These are phyloP conservation scores for Tylopilus vinaceipallidus DNA, from an alignment of 768 basidiomycete genomes.

Conservation along the genomic window DNA sequence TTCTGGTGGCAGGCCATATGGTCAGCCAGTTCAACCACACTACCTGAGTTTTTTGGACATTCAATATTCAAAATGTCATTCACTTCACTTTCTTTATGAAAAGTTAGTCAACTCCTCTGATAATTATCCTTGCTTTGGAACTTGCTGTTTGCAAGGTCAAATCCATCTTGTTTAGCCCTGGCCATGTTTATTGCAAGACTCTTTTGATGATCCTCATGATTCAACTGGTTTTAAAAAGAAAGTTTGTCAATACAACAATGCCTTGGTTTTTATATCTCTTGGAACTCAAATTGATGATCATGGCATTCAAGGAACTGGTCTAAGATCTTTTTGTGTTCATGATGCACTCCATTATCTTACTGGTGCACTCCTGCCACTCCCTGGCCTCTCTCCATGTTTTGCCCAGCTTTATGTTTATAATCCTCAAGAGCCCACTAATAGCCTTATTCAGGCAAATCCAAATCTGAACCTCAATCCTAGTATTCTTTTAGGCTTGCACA, in stretches of 20 bases:
- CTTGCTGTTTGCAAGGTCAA: constrained; percentile 28
- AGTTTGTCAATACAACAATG: constrained; percentile 40
- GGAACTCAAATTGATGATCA: neutral
- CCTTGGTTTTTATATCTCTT: neutral
- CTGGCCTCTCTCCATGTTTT: constrained; percentile 27
- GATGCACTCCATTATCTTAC: no score
- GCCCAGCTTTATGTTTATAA: constrained; percentile 42
- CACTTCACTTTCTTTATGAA: constrained; percentile 12
- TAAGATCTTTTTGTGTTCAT: constrained; percentile 22
- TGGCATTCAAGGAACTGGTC: constrained; percentile 17
- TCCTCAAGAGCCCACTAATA: no score
- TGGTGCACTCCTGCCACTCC: constrained; percentile 30
- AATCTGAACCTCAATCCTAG: constrained; percentile 12
- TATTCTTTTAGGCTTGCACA: constrained; percentile 27
- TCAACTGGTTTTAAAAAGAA: no score
- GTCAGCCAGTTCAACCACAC: constrained; percentile 2
- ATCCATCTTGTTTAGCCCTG: constrained; percentile 22
- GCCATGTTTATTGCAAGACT: constrained; percentile 11
- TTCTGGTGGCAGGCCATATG: no score
- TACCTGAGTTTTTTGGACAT: neutral
- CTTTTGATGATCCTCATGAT: no score
- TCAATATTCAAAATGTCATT: constrained; percentile 8
- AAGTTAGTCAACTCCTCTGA: neutral
- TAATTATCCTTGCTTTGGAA: constrained; percentile 17
- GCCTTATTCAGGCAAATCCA: constrained; percentile 23